Conservation (phyloP, 345 rosid species). For the Citrus australasica region DNA sequence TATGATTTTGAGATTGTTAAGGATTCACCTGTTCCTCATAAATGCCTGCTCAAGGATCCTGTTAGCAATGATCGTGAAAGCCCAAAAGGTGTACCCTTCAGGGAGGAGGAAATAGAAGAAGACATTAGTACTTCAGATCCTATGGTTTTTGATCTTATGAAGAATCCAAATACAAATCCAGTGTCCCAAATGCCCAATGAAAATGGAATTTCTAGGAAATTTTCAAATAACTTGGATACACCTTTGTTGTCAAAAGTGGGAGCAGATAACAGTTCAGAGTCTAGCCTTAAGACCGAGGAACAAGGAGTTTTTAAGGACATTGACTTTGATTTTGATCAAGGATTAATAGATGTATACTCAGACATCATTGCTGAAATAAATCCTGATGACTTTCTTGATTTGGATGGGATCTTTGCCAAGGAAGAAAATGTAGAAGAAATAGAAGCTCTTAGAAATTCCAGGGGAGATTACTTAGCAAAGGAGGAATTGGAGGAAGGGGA, state of each 20-base stretch:
- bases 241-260: conserved; percentile 9
- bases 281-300: conserved; percentile 11
- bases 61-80: conserved; percentile 22
- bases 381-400: conserved; percentile 67
- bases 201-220: conserved; percentile 17
- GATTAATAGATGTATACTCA: conserved; percentile 57
- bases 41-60: conserved; percentile 26
- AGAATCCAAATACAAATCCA: conserved; percentile 24
- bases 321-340: conserved; percentile 69
- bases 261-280: conserved; percentile 7
- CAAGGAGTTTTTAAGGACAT: conserved; percentile 21
- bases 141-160: conserved; percentile 41
- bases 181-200: conserved; percentile 12
- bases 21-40: conserved; percentile 16
- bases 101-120: conserved; percentile 72
- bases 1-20: conserved; percentile 60
- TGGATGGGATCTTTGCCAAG: conserved; percentile 49
- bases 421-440: conserved; percentile 31
- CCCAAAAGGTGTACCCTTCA: conserved; percentile 44
- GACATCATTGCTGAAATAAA: conserved; percentile 61
- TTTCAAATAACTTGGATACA: conserved; percentile 10
- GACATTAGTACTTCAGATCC: conserved; percentile 38
- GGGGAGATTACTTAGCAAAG: conserved; percentile 9
- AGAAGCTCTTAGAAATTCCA: conserved; percentile 16
- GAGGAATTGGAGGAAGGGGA: conserved; percentile 91